Evolutionary conservation across 2,329 filamentous ascomycete species (phyloP), one percentile per base, ranked within the genome.

Genomic region (Ilyonectria mors-panacis): DNA sequence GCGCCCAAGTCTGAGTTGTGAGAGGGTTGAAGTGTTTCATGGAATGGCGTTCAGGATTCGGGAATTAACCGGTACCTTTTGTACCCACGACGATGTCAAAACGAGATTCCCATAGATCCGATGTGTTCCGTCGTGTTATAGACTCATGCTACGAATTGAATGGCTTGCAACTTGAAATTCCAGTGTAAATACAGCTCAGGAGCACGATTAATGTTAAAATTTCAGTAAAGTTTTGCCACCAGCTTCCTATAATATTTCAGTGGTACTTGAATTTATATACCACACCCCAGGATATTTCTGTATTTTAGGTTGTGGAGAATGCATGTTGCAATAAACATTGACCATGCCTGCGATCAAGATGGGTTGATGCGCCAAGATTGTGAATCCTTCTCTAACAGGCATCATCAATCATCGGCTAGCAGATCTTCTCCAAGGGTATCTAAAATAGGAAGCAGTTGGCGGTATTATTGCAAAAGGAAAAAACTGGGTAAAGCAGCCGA

Each of bases 41-140:
- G 58, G 54, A 66, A 37, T 65, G 71, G 74, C 73, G 70, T 76
- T 75, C 48, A 30, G 62, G 63, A 28, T 67, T 68, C 23, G 50
- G 37, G 35, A 37, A 63, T 57, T 33, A 53, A 63, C 33, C 30
- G 30, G 30, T n/a, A 51, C 48, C 19, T 50, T 13, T 30, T 53
- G 50, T 37, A 21, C 30, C 28, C 5, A 6, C 50, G n/a, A 37
- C 50, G n/a, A 53, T 15, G 28, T 37, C n/a, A 53, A 53, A 53
- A 53, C n/a, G n/a, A 35, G 39, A 35, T 19, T 23, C 7, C 6
- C 30, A 17, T 53, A 53, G 50, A 53, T n/a, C 21, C 15, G 30
- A 53, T 37, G 17, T 53, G 6, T 53, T 23, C 12, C 50, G 30
- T 53, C 30, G 12, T 7, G 50, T 21, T 21, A 35, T 51, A 53